phyloP scores from a whole-genome alignment of 306 rosid species.

The Trichosanthes cucumerina region DNA sequence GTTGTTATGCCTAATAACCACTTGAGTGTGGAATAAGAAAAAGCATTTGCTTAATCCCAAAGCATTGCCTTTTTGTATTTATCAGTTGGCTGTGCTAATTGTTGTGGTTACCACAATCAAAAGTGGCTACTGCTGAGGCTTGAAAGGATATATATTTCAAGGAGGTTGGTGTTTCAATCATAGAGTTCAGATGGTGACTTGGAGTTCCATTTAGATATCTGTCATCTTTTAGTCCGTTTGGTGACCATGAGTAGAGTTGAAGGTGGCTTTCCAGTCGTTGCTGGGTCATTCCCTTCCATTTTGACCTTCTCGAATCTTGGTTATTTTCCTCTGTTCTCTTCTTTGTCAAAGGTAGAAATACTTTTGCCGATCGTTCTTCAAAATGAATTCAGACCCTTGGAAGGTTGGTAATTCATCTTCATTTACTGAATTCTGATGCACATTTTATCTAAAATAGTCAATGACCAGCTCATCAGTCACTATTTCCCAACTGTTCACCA shows the following conservation, averaged over 20 bases:
- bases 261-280: constrained; percentile 37
- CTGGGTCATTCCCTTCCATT: constrained; percentile 26
- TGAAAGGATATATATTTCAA: neutral
- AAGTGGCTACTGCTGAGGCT: neutral
- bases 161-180: constrained; percentile 17
- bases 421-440: neutral
- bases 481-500: neutral
- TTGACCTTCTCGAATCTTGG: constrained; percentile 1
- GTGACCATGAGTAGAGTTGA: constrained; percentile 44
- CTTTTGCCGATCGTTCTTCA: neutral
- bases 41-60: constrained; percentile 56
- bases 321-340: neutral
- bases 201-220: constrained; percentile 4
- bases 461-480: neutral
- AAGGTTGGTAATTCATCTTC: neutral
- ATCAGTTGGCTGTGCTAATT: constrained; percentile 24
- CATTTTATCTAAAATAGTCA: neutral
- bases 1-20: constrained; percentile 22
- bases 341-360: neutral
- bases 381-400: neutral
- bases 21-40: constrained; percentile 57
- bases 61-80: constrained; percentile 28
- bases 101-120: constrained; percentile 9
- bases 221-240: constrained; percentile 22
- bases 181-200: constrained; percentile 26